Evolutionary conservation across 192 early-diverging fungal genomes (phyloP), one percentile per base, ranked within the genome.

Genomic region (Mortierella antarctica): DNA sequence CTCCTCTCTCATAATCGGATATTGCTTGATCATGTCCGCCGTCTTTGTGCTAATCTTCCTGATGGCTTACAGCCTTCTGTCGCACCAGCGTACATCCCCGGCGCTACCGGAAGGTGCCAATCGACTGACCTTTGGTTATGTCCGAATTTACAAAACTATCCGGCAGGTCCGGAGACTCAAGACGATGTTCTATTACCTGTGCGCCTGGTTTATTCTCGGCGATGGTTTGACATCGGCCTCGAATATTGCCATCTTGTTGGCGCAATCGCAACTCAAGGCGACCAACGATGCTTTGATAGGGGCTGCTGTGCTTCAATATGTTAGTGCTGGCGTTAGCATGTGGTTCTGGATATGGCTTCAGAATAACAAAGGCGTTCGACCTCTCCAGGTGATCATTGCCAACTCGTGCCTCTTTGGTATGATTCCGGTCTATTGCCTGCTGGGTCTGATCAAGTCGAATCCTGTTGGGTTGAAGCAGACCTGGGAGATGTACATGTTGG

Each of bases 181-280:
- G 18, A 78, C 87, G 14, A 77, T 88, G 44, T 90, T 91, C 58
- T 72, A 79, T 45, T 93, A 92, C 68, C 85, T 94, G 17, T 62
- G 91, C 7, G 85, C 89, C 14, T 94, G 90, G 87, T 93, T 92
- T 68, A 75, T 93, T 59, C 88, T 89, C 65, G 84, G 89, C 11
- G 93, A 94, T 61, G 89, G 84, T 21, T 83, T 91, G 18, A 90
- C 65, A 42, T 87, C 89, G 4, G 77, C 87, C 6, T 70, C 68
- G 51, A 85, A 83, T 52, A 86, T 88, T 60, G 87, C 87, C 48
- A 73, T 87, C 11, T 76, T 91, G 57, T 90, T 82, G 67, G 88
- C 79, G 13, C 88, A 84, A 40, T 73, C 75, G 11, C 69, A 83
- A 23, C 82, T 94, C 64, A 81, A 83, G 46, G 71, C 76, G 40